Conservation (phyloP, 78 protist genomes). For the Isochrysis galbana region DNA sequence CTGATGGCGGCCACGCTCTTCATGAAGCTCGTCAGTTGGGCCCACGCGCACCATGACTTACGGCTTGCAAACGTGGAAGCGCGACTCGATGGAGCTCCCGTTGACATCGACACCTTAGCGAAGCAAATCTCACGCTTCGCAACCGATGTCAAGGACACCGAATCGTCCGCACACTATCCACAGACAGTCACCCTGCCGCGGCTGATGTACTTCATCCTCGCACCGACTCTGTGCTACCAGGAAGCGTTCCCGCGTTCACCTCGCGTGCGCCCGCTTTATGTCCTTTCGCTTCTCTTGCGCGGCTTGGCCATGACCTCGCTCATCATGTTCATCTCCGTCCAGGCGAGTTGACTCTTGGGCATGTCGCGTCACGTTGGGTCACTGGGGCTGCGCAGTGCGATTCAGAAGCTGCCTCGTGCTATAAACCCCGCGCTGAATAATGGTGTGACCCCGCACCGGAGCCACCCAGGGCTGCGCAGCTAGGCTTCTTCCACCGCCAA, state of each 20-base stretch:
- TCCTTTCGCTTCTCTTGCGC: background rate
- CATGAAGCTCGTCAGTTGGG: conserved; percentile 44
- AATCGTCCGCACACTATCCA: conserved; percentile 39
- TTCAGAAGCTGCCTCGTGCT: no score
- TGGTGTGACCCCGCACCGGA: no score
- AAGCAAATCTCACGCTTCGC: background rate
- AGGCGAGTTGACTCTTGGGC: no score
- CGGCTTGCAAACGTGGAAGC: background rate
- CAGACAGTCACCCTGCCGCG: conserved; percentile 29
- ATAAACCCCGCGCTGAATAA: no score
- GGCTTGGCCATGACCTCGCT: background rate
- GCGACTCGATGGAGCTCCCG: background rate
- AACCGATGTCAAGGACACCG: background rate
- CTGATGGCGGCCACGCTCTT: background rate
- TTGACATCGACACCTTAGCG: background rate
- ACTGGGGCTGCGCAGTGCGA: no score
- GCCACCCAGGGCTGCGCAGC: no score
- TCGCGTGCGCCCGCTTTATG: conserved; percentile 10
- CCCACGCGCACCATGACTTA: conserved; percentile 2
- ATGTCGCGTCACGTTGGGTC: no score
- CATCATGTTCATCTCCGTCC: background rate
- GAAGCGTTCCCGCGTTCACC: conserved; percentile 42
- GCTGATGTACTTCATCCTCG: conserved; percentile 24
- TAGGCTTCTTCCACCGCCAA: no score
- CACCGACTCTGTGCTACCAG: conserved; percentile 59